Evolutionary conservation across 1,284 basidiomycete species (phyloP).

Genomic region (Agroathelia rolfsii): DNA sequence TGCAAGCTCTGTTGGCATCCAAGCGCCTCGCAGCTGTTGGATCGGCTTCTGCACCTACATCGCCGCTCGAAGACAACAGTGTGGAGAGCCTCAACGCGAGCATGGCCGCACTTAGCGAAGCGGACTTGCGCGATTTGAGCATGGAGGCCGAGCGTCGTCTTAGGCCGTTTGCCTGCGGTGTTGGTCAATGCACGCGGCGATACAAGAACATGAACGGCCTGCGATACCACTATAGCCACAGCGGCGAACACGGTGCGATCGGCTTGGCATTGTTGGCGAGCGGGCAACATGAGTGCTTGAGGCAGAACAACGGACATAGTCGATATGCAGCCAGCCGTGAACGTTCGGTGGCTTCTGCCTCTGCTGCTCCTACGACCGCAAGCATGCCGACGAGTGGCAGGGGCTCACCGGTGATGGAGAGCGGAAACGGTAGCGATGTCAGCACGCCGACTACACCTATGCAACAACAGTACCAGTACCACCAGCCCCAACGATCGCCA

Average conservation of each 20-base stretch:
- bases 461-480: too few species aligned
- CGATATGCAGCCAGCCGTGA: slow-evolving; percentile 2
- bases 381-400: too few species aligned
- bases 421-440: too few species aligned
- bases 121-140: slow-evolving; percentile 65
- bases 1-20: slow-evolving; percentile 55
- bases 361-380: neutral
- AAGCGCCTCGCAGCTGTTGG: slow-evolving; percentile 33
- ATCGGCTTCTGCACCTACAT: too few species aligned
- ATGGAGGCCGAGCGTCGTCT: slow-evolving; percentile 74
- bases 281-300: slow-evolving; percentile 64
- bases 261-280: slow-evolving; percentile 79
- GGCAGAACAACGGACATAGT: slow-evolving; percentile 16
- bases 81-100: slow-evolving; percentile 7
- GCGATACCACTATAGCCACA: slow-evolving; percentile 94
- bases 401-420: too few species aligned
- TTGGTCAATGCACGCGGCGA: slow-evolving; percentile 84
- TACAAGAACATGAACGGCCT: slow-evolving; percentile 99
- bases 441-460: too few species aligned
- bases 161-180: slow-evolving; percentile 81
- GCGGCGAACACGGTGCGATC: slow-evolving; percentile 86
- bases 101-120: slow-evolving; percentile 42
- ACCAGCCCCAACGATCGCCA: too few species aligned
- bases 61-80: slow-evolving; percentile 20
- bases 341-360: neutral